Evolutionary conservation across 2,329 filamentous ascomycete species (phyloP).

Genomic region (Beauveria sp.): DNA sequence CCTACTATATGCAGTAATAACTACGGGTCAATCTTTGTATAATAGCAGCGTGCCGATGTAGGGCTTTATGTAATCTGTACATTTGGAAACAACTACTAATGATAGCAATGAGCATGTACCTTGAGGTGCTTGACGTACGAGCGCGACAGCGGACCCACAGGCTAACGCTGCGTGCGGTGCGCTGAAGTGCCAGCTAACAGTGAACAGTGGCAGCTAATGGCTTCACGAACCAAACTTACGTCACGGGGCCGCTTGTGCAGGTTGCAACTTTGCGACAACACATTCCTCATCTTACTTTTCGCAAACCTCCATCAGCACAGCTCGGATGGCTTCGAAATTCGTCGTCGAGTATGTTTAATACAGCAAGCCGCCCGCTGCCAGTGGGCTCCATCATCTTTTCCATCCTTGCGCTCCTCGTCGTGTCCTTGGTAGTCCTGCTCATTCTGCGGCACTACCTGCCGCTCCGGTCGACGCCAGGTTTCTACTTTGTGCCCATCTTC

Average conservation of each 20-base stretch:
- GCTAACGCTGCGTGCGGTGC: background rate
- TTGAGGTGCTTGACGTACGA: too few relatives aligned
- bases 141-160: background rate
- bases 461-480: conserved; percentile 81
- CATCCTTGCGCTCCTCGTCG: conserved; percentile 60
- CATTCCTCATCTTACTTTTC: background rate
- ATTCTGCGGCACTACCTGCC: conserved; percentile 87
- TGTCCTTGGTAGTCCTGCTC: conserved; percentile 71
- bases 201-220: background rate
- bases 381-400: conserved; percentile 77
- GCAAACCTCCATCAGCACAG: background rate
- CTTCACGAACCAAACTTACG: background rate
- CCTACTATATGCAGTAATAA: too few relatives aligned
- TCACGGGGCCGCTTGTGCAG: background rate
- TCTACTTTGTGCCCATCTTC: conserved; percentile 87
- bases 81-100: too few relatives aligned
- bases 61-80: too few relatives aligned
- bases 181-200: background rate
- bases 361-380: conserved; percentile 48
- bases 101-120: too few relatives aligned
- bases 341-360: conserved; percentile 41
- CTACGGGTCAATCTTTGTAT: too few relatives aligned
- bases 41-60: too few relatives aligned
- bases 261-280: conserved; percentile 3
- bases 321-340: conserved; percentile 4